These are phyloP conservation scores for Micractinium sp. DNA, from an alignment of 139 green algal species.

Conservation along the genomic window DNA sequence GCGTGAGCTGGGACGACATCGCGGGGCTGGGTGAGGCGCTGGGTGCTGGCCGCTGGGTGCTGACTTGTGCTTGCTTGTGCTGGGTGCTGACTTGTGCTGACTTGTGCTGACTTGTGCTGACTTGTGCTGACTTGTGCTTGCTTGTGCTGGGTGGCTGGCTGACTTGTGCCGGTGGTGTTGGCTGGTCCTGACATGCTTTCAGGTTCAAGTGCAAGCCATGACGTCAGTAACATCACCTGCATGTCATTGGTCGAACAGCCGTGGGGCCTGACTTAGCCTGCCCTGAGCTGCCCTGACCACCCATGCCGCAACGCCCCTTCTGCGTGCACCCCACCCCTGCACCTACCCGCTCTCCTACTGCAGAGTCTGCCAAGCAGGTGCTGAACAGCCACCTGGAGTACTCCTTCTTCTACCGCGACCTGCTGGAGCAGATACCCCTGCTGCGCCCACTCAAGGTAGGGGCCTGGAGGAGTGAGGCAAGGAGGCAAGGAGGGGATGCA, in stretches of 20 bases:
- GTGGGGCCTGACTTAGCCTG: neutral
- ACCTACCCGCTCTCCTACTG: too few relatives aligned
- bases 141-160: neutral
- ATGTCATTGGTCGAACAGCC: too few relatives aligned
- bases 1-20: constrained; percentile 79
- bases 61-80: neutral
- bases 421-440: constrained; percentile 80
- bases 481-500: neutral
- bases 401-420: constrained; percentile 88
- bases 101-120: neutral
- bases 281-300: neutral
- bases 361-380: constrained; percentile 68
- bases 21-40: constrained; percentile 54
- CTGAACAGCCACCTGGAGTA: constrained; percentile 91
- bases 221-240: too few relatives aligned
- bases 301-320: neutral
- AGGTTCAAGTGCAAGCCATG: too few relatives aligned
- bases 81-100: neutral
- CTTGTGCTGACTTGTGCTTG: neutral
- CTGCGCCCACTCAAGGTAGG: constrained; percentile 86
- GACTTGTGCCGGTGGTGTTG: neutral
- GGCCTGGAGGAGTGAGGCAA: neutral
- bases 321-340: too few relatives aligned
- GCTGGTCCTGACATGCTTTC: too few relatives aligned
- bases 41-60: neutral